phyloP scores from a whole-genome alignment of 345 rosid genomes.

The Gossypium turneri region DNA sequence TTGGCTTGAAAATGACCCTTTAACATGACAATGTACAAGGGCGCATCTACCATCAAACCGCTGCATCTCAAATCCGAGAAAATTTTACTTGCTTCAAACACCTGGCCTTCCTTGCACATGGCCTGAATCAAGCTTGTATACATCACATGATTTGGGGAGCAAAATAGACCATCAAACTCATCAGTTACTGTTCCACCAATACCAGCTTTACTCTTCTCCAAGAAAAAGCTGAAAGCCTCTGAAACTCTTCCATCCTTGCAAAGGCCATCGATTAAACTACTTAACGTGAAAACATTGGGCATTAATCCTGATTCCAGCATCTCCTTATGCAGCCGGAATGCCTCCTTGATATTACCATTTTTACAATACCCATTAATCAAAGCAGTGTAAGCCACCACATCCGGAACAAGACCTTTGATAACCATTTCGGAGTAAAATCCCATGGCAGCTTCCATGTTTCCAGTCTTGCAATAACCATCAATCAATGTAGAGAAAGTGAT shows the following conservation, averaged over 20 bases:
- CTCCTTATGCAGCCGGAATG: constrained; percentile 41
- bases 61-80: constrained; percentile 52
- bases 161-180: constrained; percentile 24
- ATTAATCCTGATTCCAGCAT: constrained; percentile 48
- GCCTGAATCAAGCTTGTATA: constrained; percentile 53
- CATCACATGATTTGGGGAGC: constrained; percentile 33
- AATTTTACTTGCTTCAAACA: constrained; percentile 47
- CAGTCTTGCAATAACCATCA: constrained; percentile 51
- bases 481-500: constrained; percentile 60
- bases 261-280: constrained; percentile 57
- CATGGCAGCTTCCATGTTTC: constrained; percentile 55
- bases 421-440: constrained; percentile 59
- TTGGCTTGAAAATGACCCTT: constrained; percentile 45
- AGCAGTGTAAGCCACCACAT: constrained; percentile 56
- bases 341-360: constrained; percentile 50
- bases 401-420: constrained; percentile 50
- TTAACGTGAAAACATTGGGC: constrained; percentile 54
- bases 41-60: constrained; percentile 41
- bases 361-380: constrained; percentile 66
- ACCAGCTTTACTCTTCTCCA: constrained; percentile 24
- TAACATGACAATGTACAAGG: constrained; percentile 32
- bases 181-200: constrained; percentile 3
- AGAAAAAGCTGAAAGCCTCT: constrained; percentile 40
- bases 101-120: constrained; percentile 46
- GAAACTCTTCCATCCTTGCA: constrained; percentile 51